A percentile compares a stretch with the other conserved stretches of the same genome.
Evolutionary conservation across 305 asterid species (phyloP).

Genomic region (Fraxinus baroniana): DNA sequence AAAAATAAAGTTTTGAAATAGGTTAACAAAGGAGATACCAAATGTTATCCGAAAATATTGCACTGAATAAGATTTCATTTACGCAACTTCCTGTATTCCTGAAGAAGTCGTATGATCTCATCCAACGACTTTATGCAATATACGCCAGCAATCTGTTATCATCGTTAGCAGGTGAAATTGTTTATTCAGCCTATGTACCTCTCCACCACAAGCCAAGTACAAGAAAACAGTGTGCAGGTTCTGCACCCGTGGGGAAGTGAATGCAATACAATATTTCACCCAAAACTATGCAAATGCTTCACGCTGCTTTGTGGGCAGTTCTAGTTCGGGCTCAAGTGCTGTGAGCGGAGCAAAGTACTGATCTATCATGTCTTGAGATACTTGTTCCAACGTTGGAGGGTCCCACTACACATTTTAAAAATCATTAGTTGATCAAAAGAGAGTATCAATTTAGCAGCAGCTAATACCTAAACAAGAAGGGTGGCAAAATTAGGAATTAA

Average conservation of each 20-base stretch:
- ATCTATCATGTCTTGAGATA: slow-evolving; percentile 85
- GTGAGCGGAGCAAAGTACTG: slow-evolving; percentile 61
- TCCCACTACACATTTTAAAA: slow-evolving; percentile 66
- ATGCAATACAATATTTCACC: slow-evolving; percentile 3
- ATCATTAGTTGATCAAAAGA: neutral
- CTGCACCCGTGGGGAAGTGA: neutral
- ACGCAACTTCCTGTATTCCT: neutral
- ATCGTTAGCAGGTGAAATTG: neutral
- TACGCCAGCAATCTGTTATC: neutral
- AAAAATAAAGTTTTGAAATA: neutral
- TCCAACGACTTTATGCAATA: neutral
- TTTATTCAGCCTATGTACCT: neutral
- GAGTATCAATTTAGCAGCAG: neutral
- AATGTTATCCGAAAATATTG: neutral
- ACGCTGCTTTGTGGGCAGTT: slow-evolving; percentile 69
- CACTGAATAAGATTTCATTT: neutral
- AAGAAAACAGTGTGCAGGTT: neutral
- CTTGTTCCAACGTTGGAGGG: slow-evolving; percentile 83
- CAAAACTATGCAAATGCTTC: slow-evolving; percentile 63
- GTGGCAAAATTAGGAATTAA: neutral
- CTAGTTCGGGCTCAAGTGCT: slow-evolving; percentile 76
- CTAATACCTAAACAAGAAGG: neutral
- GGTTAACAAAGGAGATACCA: neutral
- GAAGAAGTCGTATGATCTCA: neutral
- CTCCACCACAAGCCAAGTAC: neutral